A percentile compares a stretch with the other conserved stretches of the same genome.
Evolutionary conservation across 164 flowering plant genomes (phyloP).

Genomic region (Vitis labrusca): DNA sequence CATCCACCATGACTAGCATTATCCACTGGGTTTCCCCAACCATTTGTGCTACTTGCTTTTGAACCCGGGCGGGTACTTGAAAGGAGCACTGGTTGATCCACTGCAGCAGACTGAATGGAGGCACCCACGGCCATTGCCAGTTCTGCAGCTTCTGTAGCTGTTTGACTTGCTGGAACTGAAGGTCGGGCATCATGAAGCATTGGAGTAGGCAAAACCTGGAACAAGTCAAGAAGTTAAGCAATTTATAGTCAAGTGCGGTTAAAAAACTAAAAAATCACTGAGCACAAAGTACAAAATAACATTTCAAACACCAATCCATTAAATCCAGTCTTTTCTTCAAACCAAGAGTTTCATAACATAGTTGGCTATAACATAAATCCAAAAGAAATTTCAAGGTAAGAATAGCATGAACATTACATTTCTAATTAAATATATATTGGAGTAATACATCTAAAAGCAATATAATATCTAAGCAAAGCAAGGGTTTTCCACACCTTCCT

Average conservation of each 20-base stretch:
- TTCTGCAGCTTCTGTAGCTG: slow-evolving; percentile 6
- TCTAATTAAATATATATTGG: no score
- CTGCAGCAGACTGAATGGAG: slow-evolving; percentile 10
- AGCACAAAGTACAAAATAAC: neutral
- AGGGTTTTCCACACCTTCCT: no score
- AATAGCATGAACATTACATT: no score
- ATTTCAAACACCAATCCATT: neutral
- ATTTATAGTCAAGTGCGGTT: no score
- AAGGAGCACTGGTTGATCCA: slow-evolving; percentile 3
- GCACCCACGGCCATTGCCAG: slow-evolving; percentile 15
- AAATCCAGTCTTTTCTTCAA: neutral
- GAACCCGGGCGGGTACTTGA: neutral
- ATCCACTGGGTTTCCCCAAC: slow-evolving; percentile 2
- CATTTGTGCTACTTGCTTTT: slow-evolving; percentile 6
- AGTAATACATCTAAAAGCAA: no score
- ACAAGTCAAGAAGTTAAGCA: neutral
- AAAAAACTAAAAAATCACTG: no score
- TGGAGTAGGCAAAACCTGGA: slow-evolving; percentile 1
- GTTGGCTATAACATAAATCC: neutral
- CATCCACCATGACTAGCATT: neutral
- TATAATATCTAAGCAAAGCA: no score
- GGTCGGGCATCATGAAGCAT: neutral
- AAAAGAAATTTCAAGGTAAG: no score
- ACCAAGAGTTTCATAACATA: neutral
- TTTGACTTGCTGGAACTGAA: slow-evolving; percentile 9